These are phyloP conservation scores for Phytopythium chamaehyphon DNA, from an alignment of 352 stramenopile genomes.

Conservation along the genomic window DNA sequence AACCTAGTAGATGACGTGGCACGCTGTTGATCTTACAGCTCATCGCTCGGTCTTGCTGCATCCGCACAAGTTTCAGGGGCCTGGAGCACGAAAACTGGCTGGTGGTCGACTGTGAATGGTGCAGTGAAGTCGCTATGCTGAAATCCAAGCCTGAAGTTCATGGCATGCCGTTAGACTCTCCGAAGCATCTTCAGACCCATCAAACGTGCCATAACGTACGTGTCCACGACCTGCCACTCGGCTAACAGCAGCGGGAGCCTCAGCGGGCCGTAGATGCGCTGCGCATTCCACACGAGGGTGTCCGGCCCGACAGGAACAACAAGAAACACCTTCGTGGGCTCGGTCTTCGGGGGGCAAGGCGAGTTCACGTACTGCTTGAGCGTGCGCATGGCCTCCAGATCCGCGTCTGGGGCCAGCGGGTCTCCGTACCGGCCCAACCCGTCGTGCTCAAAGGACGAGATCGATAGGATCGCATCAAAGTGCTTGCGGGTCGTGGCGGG, in stretches of 20 bases:
- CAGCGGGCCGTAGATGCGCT: slow-evolving; percentile 46
- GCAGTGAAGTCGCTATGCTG: slow-evolving; percentile 26
- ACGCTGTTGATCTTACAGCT: slow-evolving; percentile 1
- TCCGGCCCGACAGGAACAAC: slow-evolving; percentile 47
- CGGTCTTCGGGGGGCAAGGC: background rate
- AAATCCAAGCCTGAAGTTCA: slow-evolving; percentile 16
- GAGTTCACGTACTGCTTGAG: slow-evolving; percentile 19
- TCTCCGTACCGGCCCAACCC: slow-evolving; percentile 71
- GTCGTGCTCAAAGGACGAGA: slow-evolving; percentile 60
- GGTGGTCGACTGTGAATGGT: slow-evolving; percentile 23
- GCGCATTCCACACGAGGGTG: slow-evolving; percentile 48
- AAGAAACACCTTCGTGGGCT: slow-evolving; percentile 25
- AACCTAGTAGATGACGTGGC: too few species aligned
- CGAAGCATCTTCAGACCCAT: background rate
- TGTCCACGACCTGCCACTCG: slow-evolving; percentile 33
- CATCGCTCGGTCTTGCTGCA: background rate
- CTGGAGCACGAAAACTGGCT: slow-evolving; percentile 34
- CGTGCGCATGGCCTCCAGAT: slow-evolving; percentile 46
- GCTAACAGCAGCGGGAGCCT: slow-evolving; percentile 44
- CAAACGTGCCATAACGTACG: background rate
- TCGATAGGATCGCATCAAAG: slow-evolving; percentile 31
- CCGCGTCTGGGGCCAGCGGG: slow-evolving; percentile 43
- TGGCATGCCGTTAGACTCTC: too few species aligned
- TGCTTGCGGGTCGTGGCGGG: slow-evolving; percentile 8
- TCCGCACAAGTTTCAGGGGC: slow-evolving; percentile 1